A percentile compares a stretch with the other conserved stretches of the same genome.
Conservation (phyloP, 139 green algal genomes). For the Axilococcus clingmanii region DNA sequence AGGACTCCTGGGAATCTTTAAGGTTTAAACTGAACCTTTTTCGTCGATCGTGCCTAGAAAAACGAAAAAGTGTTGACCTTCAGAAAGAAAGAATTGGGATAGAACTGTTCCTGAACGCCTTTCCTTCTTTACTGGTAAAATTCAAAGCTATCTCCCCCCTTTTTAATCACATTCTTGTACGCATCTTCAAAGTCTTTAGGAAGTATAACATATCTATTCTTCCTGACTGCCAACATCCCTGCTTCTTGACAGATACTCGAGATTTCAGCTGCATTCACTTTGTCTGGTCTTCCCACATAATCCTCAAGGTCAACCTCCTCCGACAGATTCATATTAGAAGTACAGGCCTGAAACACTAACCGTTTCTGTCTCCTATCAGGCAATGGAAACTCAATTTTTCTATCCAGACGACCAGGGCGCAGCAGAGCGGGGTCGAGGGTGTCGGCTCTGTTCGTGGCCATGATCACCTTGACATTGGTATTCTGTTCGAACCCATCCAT, state of each 20-base stretch:
- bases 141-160: slow-evolving; percentile 87
- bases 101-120: no score
- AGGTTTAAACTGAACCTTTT: no score
- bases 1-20: no score
- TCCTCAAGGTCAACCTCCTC: slow-evolving; percentile 99
- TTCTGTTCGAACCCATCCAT: slow-evolving; percentile 99
- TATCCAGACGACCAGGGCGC: slow-evolving; percentile 89
- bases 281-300: slow-evolving; percentile 92
- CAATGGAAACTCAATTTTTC: slow-evolving; percentile 99
- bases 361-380: slow-evolving; percentile 96
- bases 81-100: no score
- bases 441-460: slow-evolving; percentile 97
- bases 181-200: slow-evolving; percentile 99
- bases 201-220: slow-evolving; percentile 97
- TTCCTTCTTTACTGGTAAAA: slow-evolving; percentile 83
- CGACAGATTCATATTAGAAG: slow-evolving; percentile 92
- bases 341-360: slow-evolving; percentile 98
- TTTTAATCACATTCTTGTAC: slow-evolving; percentile 90
- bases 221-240: slow-evolving; percentile 87
- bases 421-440: slow-evolving; percentile 96
- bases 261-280: slow-evolving; percentile 96
- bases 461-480: slow-evolving; percentile 95
- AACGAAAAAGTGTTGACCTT: no score
- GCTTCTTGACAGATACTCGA: slow-evolving; percentile 82
- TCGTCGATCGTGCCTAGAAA: no score